These are phyloP conservation scores for Tetradesmus obliquus DNA, from an alignment of 139 green algal genomes.

Conservation along the genomic window DNA sequence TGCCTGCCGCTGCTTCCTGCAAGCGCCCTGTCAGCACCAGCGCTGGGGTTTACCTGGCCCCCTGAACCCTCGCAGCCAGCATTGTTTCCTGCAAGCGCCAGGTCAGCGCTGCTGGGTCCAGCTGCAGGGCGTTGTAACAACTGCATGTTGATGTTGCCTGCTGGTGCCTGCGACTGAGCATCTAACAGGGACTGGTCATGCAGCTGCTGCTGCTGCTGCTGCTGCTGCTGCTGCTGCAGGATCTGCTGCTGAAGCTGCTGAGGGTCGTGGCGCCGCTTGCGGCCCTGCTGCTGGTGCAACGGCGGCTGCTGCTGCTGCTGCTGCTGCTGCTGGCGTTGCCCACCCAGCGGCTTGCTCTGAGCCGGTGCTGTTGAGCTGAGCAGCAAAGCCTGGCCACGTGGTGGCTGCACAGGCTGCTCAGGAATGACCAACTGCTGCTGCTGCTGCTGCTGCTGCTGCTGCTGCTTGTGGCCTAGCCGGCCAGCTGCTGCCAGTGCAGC, in stretches of 20 bases:
- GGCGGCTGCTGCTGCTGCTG: neutral
- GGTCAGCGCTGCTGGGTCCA: neutral
- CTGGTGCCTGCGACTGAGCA: conserved; percentile 30
- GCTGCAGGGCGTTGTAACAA: no score
- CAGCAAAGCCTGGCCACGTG: neutral
- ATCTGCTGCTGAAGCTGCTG: neutral
- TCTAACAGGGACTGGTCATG: neutral
- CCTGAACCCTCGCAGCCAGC: neutral
- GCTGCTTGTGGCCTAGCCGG: neutral
- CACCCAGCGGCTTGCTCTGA: neutral
- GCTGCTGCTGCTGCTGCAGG: neutral
- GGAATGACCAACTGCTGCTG: neutral
- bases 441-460: conserved; percentile 3
- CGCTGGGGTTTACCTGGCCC: neutral
- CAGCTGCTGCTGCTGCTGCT: neutral
- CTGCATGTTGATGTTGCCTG: neutral
- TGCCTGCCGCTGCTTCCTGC: neutral
- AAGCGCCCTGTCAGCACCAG: neutral
- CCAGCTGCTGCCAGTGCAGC: neutral
- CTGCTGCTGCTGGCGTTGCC: neutral
- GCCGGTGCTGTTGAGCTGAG: neutral
- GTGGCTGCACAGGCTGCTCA: neutral
- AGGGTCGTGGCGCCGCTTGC: neutral
- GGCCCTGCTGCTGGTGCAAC: neutral
- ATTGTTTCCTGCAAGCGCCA: neutral